Conservation (phyloP, 1,139 yeast genomes). For the Scheffersomyces insectosa region DNA sequence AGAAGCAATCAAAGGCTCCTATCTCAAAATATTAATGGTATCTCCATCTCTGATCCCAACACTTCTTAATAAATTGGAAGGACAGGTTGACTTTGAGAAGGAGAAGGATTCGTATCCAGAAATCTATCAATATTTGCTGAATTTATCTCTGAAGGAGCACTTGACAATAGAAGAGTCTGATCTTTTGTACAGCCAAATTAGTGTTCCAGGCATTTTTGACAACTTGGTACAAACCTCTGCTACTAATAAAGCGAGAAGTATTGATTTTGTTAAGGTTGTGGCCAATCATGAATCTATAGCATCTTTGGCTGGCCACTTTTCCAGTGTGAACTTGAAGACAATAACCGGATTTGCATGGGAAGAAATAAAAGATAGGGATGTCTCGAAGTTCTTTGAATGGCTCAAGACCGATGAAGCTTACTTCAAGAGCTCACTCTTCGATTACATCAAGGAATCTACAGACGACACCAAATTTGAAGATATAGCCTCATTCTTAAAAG, state of each 20-base stretch:
- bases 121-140: constrained; percentile 8
- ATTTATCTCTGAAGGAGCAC: constrained; percentile 8
- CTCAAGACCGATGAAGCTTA: constrained; percentile 6
- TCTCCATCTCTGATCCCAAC: constrained; percentile 4
- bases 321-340: constrained; percentile 4
- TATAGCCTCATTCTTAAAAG: constrained; percentile 14
- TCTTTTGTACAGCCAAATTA: constrained; percentile 27
- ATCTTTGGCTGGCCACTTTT: constrained; percentile 1
- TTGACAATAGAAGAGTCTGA: constrained; percentile 10
- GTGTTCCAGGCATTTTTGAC: constrained; percentile 12
- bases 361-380: constrained; percentile 12
- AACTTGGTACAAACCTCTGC: constrained; percentile 9
- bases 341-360: constrained; percentile 11
- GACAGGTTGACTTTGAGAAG: constrained; percentile 3
- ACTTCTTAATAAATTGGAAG: constrained; percentile 6
- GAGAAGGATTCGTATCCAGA: constrained; percentile 8
- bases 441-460: constrained; percentile 12
- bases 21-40: constrained; percentile 23
- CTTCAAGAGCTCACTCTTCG: constrained; percentile 15
- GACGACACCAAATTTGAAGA: constrained; percentile 14
- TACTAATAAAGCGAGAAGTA: neutral
- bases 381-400: constrained; percentile 12
- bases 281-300: neutral
- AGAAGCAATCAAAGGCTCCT: constrained; percentile 33
- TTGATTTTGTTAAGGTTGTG: neutral